phyloP scores from a whole-genome alignment of 192 early-diverging fungal species.

The Coemansia sp. region DNA sequence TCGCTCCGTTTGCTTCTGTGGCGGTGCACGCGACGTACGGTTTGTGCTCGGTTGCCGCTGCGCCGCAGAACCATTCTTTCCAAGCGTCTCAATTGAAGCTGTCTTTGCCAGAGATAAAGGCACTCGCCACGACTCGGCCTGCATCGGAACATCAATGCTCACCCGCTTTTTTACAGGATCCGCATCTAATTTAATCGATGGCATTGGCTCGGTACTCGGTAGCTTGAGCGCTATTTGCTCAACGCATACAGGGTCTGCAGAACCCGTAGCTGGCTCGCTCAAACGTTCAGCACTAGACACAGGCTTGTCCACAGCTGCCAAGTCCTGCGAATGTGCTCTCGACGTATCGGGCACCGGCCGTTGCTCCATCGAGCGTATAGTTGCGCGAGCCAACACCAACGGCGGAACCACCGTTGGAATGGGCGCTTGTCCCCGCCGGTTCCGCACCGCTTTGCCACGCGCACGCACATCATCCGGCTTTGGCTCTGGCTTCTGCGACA shows the following conservation, averaged over 20 bases:
- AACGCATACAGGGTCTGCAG: not conserved
- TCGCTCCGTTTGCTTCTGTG: conserved; percentile 3
- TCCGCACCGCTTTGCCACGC: not conserved
- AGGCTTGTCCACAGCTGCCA: not conserved
- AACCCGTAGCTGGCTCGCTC: not conserved
- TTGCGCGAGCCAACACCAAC: conserved; percentile 25
- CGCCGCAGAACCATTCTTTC: not conserved
- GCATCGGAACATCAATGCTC: conserved; percentile 2
- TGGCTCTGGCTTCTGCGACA: not conserved
- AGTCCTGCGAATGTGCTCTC: conserved; percentile 3
- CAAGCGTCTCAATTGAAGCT: not conserved
- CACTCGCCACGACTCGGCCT: conserved; percentile 7
- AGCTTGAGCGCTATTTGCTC: not conserved
- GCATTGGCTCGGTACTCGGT: not conserved
- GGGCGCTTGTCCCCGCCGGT: conserved; percentile 24
- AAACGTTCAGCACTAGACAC: too few species aligned
- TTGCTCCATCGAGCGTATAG: conserved; percentile 5
- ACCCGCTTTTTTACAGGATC: conserved; percentile 6
- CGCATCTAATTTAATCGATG: not conserved
- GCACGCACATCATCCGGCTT: not conserved
- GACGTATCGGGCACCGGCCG: not conserved
- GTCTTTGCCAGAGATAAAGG: not conserved
- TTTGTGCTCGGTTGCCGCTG: conserved; percentile 8
- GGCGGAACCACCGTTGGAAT: conserved; percentile 48
- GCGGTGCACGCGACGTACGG: not conserved